phyloP scores from a whole-genome alignment of 2,329 filamentous ascomycete species.

The Sphaerulina vaccinii region DNA sequence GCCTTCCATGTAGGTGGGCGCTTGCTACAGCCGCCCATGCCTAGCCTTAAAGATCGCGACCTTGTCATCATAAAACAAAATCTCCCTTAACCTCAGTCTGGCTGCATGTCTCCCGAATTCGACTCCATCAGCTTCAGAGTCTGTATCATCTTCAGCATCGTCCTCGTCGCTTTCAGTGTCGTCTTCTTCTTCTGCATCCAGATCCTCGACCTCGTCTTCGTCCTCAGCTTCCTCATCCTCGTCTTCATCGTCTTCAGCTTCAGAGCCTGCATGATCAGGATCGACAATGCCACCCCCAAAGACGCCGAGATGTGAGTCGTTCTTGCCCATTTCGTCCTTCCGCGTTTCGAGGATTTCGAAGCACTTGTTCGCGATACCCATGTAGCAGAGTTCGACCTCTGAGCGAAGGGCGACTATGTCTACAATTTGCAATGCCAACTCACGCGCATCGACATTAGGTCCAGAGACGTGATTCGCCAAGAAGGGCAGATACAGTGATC shows the following conservation, averaged over 20 bases:
- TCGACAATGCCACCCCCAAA: constrained; percentile 41
- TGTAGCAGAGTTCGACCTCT: constrained; percentile 73
- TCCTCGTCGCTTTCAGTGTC: constrained; percentile 41
- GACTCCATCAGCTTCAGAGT: constrained; percentile 13
- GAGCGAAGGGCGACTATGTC: constrained; percentile 75
- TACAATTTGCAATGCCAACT: constrained; percentile 72
- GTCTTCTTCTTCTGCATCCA: constrained; percentile 42
- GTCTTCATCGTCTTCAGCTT: constrained; percentile 50
- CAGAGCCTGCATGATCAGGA: constrained; percentile 49
- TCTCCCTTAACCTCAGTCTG: constrained; percentile 68
- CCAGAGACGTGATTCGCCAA: constrained; percentile 62
- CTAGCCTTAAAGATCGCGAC: constrained; percentile 76
- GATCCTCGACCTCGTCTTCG: constrained; percentile 52
- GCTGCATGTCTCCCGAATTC: constrained; percentile 23
- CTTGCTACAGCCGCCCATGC: constrained; percentile 55
- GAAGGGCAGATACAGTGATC: constrained; percentile 68
- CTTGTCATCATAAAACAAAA: constrained; percentile 82
- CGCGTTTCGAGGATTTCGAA: constrained; percentile 73
- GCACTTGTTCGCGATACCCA: constrained; percentile 74
- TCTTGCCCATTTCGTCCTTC: constrained; percentile 44
- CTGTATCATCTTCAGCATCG: constrained; percentile 15
- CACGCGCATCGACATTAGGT: constrained; percentile 59
- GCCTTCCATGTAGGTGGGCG: not conserved
- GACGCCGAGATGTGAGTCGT: constrained; percentile 42
- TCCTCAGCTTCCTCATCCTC: constrained; percentile 51